Evolutionary conservation across 2,329 filamentous ascomycete species (phyloP), one percentile per base, ranked within the genome.

Genomic region (Phaeosphaeria sp.): DNA sequence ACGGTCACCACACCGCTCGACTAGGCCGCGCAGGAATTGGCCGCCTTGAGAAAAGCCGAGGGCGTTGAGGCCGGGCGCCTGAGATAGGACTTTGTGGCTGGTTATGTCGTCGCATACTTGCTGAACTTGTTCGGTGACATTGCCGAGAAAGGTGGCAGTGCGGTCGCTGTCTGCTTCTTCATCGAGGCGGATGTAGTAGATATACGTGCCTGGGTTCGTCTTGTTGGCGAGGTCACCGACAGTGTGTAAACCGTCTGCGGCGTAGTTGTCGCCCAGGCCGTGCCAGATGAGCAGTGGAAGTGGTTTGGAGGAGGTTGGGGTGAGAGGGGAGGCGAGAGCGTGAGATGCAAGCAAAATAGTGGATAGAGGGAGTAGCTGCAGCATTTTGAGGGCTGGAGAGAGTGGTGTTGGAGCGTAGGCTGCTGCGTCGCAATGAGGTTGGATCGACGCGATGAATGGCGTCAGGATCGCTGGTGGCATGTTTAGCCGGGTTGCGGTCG

Each of bases 251-350:
- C 93, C 93, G 1, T 93, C 89, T 62, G 87, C 86, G 51, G 87
- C 85, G 80, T 89, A 96, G 76, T 89, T 86, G 78, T 95, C 91
- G 69, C 87, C 87, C n/a, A 89, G 80, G 56, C 88, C 95, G 78
- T 99, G 95, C 95, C 95, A 99, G 79, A 99, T 91, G 58, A 99
- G 85, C 36, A 99, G 84, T 0, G 95, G 95, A 27, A 97, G 92
- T 8, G 66, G 75, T 56, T 68, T 55, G 42, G 58, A 63, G 15
- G 48, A 21, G 30, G 44, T 40, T 9, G 40, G 51, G n/a, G 54
- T 22, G 44, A 57, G 51, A 7, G 68, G 66, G 24, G 61, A 63
- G 21, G 59, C 65, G 54, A 64, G 56, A 20, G 53, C 51, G 24
- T 59, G 55, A 5, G 63, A 52, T 24, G 68, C 33, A 15, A 70